Evolutionary conservation across 2,329 filamentous ascomycete species (phyloP).

Genomic region (Curvularia verruculosa): DNA sequence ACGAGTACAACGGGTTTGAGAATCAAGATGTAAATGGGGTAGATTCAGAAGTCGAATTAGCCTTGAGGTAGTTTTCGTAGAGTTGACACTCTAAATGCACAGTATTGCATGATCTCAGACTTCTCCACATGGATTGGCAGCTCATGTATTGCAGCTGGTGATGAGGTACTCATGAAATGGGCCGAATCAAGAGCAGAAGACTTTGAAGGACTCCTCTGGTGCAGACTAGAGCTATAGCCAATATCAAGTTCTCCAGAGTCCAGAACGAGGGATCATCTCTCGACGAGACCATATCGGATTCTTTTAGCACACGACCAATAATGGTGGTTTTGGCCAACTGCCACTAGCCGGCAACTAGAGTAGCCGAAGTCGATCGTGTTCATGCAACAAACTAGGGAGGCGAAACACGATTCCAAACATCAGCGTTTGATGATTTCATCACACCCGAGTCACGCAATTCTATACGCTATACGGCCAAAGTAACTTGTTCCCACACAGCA

Average conservation of each 20-base stretch:
- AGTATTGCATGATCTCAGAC: neutral
- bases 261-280: neutral
- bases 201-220: neutral
- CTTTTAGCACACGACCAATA: neutral
- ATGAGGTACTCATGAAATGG: neutral
- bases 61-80: neutral
- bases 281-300: neutral
- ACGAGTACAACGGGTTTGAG: constrained; percentile 37
- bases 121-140: neutral
- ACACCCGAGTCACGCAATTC: constrained; percentile 3
- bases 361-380: constrained; percentile 14
- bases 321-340: constrained; percentile 1
- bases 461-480: neutral
- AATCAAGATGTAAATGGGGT: constrained; percentile 35
- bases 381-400: constrained; percentile 14
- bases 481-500: neutral
- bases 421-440: constrained; percentile 30
- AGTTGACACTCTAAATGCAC: neutral
- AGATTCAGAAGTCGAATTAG: neutral
- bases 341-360: constrained; percentile 10
- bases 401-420: constrained; percentile 41
- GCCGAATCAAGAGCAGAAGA: neutral
- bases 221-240: neutral
- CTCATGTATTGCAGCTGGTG: neutral
- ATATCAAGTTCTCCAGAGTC: neutral